Evolutionary conservation across 2,329 filamentous ascomycete species (phyloP), one percentile per base, ranked within the genome.

Genomic region (Paracoccidioides brasiliensis): DNA sequence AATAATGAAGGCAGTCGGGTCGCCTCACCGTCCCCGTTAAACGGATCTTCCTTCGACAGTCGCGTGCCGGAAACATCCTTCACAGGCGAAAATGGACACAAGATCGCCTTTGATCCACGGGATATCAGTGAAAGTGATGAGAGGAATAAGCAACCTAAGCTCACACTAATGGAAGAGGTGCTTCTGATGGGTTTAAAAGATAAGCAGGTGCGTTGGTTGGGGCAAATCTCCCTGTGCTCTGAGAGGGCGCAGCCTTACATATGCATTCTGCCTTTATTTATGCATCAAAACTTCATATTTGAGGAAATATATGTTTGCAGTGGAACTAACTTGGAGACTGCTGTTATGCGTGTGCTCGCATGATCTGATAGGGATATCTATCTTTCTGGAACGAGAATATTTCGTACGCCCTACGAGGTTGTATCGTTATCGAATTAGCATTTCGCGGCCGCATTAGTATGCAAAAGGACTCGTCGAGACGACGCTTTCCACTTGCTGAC

Each of bases 371-470:
- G 90, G 93, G 93, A 62, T 97, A 98, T 70, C 83, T 98, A 60
- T 97, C 91, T 35, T 98, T 98, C 75, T 98, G 93, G 93, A 98
- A 98, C 75, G 93, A 98, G 75, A 98, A 98, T 76, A 98, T 98
- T 68, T 96, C 90, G 58, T 98, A 98, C 72, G 93, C 93, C 62
- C 80, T 98, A 60, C 85, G 93, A 70, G 93, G 93, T 69, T 98
- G 93, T 75, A 98, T 98, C 70, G 93, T 98, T 63, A 88, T 97
- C 72, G 93, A 98, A 74, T 78, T 98, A 65, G 93, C 93, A 60
- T 95, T 98, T 74, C 82, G 93, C 61, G 93, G 93, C 68, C 87
- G 93, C 64, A 87, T 98, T 73, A 91, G 86, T 80, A 98, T 98
- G 93, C 89, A 97, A 72, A 96, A 94, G 73, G 93, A 97, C 74